Base-by-base conservation (phyloP, 2,329 filamentous ascomycete species). In the Chaetomiaceae sp. region DNA sequence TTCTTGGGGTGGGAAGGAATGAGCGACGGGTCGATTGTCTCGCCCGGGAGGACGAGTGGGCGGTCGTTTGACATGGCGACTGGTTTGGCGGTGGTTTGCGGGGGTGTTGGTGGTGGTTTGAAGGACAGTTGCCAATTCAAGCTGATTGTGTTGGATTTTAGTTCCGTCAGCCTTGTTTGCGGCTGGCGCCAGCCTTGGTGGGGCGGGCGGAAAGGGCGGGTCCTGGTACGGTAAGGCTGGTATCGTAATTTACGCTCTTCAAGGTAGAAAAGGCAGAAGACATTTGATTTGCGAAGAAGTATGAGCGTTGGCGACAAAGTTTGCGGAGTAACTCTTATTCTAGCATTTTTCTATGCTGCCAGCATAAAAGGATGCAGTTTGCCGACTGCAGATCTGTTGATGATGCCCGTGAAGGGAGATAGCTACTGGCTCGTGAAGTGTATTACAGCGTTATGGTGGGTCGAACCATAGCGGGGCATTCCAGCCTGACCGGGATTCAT, bases 41-140 rank as follows among this genome's bases (percentile, higher is more conserved):
- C 91, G 61, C 94, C 91, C 0, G 94, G 94, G 6, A 97, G 81
- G 57, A 96, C 81, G 58, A 92, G 75, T 43, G 73, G 72, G n/a
- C 76, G 71, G 25, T 82, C 75, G 31, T 78, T 72, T 22, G 79
- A 70, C 83, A 87, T 87, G 43, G 42, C 66, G 60, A 42, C 50
- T 22, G 55, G 54, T 43, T 47, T 54, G 47, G 19, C 58, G 29
- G 44, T 38, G 6, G 37, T 11, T 20, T 36, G 39, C 23, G 33
- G 42, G 15, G 29, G 22, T 27, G 37, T 14, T 29, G 37, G 47
- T 43, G 11, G 23, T 46, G 25, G 38, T 37, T 37, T 17, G 22
- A 37, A 14, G 43, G 29, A 25, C 20, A 36, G 23, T 27, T 1
- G 47, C n/a, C n/a, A n/a, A 47, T 34, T 9, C 8, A 31, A 6